Base-by-base conservation (phyloP, 2,329 filamentous ascomycete genomes). In the Botrytis elliptica region DNA sequence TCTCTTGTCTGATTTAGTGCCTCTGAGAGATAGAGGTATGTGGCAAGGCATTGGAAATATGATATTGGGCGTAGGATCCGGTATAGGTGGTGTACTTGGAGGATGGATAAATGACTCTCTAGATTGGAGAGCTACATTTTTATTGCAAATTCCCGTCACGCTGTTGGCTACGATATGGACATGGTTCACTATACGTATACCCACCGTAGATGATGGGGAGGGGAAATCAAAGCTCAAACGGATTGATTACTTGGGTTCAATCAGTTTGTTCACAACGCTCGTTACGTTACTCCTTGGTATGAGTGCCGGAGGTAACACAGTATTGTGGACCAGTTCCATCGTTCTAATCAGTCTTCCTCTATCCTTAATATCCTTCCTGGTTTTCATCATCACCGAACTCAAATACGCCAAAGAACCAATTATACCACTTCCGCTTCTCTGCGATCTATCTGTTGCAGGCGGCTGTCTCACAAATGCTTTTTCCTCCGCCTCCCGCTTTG, bases 31-130 rank as follows among this genome's bases (percentile, higher is more conserved):
- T 18, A 62, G 70, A 33, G 70, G 70, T n/a, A 67, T 72, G n/a
- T 95, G 91, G 90, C 92, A 94, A 81, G 92, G 92, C 0, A 84
- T 85, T 75, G 85, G 93, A 79, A 95, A 94, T 80, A 87, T 94
- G 75, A 86, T 94, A 64, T 93, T 88, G 78, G 91, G 91, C 0
- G 83, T 85, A n/a, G 93, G 92, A n/a, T 87, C 91, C 4, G 88
- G 89, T 9, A 85, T 86, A 7, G 93, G 93, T 1, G 92, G 90
- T 10, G 91, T 92, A 0, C 77, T 95, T 0, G 93, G 89, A 76
- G 92, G 93, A 2, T 81, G 93, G 10, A 81, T 94, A 18, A 88
- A 91, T 0, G 92, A 94, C 80, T 88, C 85, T 7, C 86, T 94
- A 67, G 91, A 92, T 52, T 94, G 92, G 92, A 84, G 92, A 77